Evolutionary conservation across 257 asterid species (phyloP).

Genomic region (Solanum chilense): DNA sequence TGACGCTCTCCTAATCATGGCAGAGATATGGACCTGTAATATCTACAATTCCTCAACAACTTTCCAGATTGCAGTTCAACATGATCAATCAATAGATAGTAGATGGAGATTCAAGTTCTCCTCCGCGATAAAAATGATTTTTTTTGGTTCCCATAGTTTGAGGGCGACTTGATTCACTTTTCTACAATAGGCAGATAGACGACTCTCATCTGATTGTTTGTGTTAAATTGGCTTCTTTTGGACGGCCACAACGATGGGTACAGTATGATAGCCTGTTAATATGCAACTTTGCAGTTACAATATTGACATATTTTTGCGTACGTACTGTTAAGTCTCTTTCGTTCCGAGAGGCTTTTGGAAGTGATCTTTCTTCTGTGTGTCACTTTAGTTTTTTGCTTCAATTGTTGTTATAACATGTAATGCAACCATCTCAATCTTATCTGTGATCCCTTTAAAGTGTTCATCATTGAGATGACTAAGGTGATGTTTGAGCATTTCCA

Average conservation of each 20-base stretch:
- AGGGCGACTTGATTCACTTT: background rate
- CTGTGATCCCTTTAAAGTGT: too few species aligned
- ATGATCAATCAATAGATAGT: conserved; percentile 56
- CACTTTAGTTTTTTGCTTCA: background rate
- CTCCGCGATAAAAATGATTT: background rate
- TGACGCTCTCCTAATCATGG: background rate
- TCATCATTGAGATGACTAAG: too few species aligned
- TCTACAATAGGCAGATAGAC: background rate
- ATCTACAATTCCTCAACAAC: conserved; percentile 93
- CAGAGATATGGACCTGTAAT: conserved; percentile 98
- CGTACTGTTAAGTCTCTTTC: background rate
- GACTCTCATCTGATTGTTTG: background rate
- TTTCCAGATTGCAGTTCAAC: conserved; percentile 91
- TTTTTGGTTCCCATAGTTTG: background rate
- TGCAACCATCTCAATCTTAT: too few species aligned
- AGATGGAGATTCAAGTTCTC: background rate
- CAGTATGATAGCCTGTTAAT: background rate
- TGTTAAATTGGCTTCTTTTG: background rate
- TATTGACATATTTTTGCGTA: background rate
- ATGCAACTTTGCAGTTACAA: background rate
- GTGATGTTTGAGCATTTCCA: too few species aligned
- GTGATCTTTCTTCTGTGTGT: background rate
- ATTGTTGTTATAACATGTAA: too few species aligned
- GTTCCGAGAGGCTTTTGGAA: background rate
- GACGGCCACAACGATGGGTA: background rate